Evolutionary conservation across 2,329 filamentous ascomycete genomes (phyloP).

Genomic region (Penicillium sp.): DNA sequence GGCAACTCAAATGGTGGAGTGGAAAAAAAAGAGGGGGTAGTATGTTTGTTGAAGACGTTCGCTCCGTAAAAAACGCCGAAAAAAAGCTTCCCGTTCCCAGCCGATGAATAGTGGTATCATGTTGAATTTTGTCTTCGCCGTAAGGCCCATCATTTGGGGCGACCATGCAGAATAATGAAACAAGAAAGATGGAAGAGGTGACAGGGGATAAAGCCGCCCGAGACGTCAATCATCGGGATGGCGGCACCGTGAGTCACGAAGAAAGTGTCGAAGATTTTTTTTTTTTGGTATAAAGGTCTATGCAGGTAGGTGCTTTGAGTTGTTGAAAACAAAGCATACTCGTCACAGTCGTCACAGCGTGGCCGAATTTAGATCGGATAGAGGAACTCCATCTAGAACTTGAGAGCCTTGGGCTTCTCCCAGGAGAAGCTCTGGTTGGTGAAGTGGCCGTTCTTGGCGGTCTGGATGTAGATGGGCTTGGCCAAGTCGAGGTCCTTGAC

Average conservation of each 20-base stretch:
- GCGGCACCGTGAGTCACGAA: slow-evolving; percentile 14
- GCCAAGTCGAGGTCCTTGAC: slow-evolving; percentile 93
- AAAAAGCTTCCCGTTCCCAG: slow-evolving; percentile 33
- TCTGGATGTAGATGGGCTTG: slow-evolving; percentile 96
- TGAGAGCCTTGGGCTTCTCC: slow-evolving; percentile 96
- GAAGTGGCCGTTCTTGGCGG: slow-evolving; percentile 99
- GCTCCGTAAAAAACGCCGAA: slow-evolving; percentile 37
- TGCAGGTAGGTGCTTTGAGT: slow-evolving; percentile 43
- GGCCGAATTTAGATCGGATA: slow-evolving; percentile 16
- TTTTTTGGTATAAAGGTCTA: slow-evolving; percentile 31
- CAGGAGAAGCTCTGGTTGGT: slow-evolving; percentile 96
- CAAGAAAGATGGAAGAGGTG: slow-evolving; percentile 16
- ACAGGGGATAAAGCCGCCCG: slow-evolving; percentile 15
- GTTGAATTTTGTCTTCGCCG: slow-evolving; percentile 43
- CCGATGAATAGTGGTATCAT: slow-evolving; percentile 44
- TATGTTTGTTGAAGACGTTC: slow-evolving; percentile 38
- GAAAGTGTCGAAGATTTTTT: slow-evolving; percentile 22
- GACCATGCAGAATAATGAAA: slow-evolving; percentile 37
- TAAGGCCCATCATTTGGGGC: slow-evolving; percentile 30
- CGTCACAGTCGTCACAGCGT: slow-evolving; percentile 40
- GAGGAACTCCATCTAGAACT: slow-evolving; percentile 60
- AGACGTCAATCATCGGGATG: neutral
- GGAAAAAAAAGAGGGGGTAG: slow-evolving; percentile 8
- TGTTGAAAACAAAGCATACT: slow-evolving; percentile 48
- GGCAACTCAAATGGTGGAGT: slow-evolving; percentile 13